Base-by-base conservation (phyloP, 192 early-diverging fungal species). In the Bifiguratus adelaidae region DNA sequence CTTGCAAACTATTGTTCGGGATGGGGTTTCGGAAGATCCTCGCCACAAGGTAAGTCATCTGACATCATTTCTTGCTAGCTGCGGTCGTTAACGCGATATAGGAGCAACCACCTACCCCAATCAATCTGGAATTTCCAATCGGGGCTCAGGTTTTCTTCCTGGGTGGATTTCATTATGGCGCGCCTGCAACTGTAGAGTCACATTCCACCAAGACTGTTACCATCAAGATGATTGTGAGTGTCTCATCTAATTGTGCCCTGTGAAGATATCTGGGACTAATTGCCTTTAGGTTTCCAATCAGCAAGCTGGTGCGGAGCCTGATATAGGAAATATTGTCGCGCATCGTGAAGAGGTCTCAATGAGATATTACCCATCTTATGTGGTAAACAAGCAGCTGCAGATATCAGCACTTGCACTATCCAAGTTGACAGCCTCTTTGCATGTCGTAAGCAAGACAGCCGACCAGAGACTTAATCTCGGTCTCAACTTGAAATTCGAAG, bases 401-500 rank as follows among this genome's bases (percentile, higher is more conserved):
- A 67, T 90, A 5, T 74, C 73, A 0, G 38, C 74, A 11, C 50
- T 92, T 22, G 63, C 80, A 8, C 71, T 95, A 15, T 89, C 89
- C 44, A 88, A 87, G 46, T 61, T 98, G 27, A 88, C 92, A 0
- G 89, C 93, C 1, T 78, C 78, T 15, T 71, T 96, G 35, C 67
- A 73, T 32, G 80, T 92, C n/a, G 66, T 70, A 19, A 59, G 66
- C 44, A 73, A 73, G 41, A 51, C 53, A 9, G 60, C 67, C 2
- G 76, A 82, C 24, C 70, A 79, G 16, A 58, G 69, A 8, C 30
- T 78, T 22, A 88, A 91, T 41, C 53, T 95, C 22, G 95, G 95
- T 1, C 69, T 98, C 25, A 83, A 83, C 49, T 71, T 98, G 40
- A 95, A 97, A 53, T 95, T 92, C 55, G 93, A 95, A 38, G 73